Percentiles rank a stretch among this genome's conserved stretches.
Evolutionary conservation across 805 yeast genomes (phyloP).

Genomic region (Middelhovenomyces tepae): DNA sequence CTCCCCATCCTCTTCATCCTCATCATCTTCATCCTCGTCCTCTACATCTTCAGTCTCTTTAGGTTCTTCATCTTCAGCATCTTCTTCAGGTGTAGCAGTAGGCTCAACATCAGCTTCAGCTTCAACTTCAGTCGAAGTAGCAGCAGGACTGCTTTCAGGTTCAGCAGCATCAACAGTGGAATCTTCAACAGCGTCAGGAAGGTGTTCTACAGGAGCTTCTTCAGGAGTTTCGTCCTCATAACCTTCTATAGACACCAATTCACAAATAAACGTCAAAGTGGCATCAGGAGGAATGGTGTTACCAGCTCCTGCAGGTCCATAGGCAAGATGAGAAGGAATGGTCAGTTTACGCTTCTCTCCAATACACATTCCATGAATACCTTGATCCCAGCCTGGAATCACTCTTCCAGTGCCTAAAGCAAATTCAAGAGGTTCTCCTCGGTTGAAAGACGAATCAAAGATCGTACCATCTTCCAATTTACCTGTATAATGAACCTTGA

Average conservation of each 20-base stretch:
- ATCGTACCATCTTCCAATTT: slow-evolving; percentile 53
- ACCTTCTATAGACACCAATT: slow-evolving; percentile 48
- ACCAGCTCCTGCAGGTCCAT: slow-evolving; percentile 66
- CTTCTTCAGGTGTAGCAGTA: slow-evolving; percentile 6
- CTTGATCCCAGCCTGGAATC: slow-evolving; percentile 87
- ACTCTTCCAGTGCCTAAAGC: slow-evolving; percentile 72
- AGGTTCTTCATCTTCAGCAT: slow-evolving; percentile 5
- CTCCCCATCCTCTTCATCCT: slow-evolving; percentile 2
- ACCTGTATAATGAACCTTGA: slow-evolving; percentile 77
- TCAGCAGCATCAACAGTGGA: not conserved
- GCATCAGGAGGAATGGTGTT: slow-evolving; percentile 74
- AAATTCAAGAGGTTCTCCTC: slow-evolving; percentile 64
- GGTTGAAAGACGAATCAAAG: slow-evolving; percentile 63
- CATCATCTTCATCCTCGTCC: slow-evolving; percentile 6
- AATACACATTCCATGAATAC: slow-evolving; percentile 72
- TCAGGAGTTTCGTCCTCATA: slow-evolving; percentile 7
- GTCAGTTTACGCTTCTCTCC: slow-evolving; percentile 76
- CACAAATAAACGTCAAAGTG: slow-evolving; percentile 58
- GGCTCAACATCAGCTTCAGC: slow-evolving; percentile 9
- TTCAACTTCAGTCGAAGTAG: slow-evolving; percentile 3
- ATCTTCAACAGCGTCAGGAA: not conserved
- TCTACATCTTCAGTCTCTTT: slow-evolving; percentile 6
- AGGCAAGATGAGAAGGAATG: slow-evolving; percentile 72
- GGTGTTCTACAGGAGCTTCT: slow-evolving; percentile 1
- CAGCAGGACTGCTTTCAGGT: slow-evolving; percentile 5